Evolutionary conservation across 1,284 basidiomycete species (phyloP).

Genomic region (Neolentinus lepideus): DNA sequence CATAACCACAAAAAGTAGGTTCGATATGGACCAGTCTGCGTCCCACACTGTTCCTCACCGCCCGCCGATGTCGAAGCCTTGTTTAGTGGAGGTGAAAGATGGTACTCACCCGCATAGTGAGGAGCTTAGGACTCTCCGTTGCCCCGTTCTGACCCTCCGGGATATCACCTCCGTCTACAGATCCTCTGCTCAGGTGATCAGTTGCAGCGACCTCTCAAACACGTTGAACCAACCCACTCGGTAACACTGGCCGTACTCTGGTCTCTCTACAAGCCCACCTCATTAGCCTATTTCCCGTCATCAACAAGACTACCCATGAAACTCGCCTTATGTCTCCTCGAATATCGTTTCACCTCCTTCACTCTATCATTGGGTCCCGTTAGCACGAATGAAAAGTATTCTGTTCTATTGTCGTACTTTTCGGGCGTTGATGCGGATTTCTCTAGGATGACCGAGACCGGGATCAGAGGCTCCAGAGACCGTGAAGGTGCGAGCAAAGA

Average conservation of each 20-base stretch:
- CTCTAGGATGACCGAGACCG: not conserved
- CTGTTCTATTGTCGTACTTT: not conserved
- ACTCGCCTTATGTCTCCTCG: constrained; percentile 33
- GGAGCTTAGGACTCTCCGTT: not conserved
- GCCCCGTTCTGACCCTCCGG: not conserved
- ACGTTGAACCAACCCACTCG: not conserved
- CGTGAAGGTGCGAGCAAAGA: not conserved
- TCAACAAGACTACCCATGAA: not conserved
- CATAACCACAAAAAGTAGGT: not conserved
- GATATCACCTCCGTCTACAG: not conserved
- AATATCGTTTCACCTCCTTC: constrained; percentile 31
- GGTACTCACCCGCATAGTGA: not conserved
- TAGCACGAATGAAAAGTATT: not conserved
- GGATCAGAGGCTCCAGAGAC: not conserved
- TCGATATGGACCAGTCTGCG: not conserved
- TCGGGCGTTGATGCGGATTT: not conserved
- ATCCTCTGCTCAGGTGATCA: not conserved
- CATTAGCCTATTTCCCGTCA: not conserved
- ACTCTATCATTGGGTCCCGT: not conserved
- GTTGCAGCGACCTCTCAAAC: not conserved
- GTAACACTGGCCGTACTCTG: not conserved
- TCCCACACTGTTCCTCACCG: not conserved
- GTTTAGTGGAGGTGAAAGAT: not conserved
- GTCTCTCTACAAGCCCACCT: not conserved
- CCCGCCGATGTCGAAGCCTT: not conserved